Evolutionary conservation across 139 green algal species (phyloP), one percentile per base, ranked within the genome.

Genomic region (Coelastrella sp.): DNA sequence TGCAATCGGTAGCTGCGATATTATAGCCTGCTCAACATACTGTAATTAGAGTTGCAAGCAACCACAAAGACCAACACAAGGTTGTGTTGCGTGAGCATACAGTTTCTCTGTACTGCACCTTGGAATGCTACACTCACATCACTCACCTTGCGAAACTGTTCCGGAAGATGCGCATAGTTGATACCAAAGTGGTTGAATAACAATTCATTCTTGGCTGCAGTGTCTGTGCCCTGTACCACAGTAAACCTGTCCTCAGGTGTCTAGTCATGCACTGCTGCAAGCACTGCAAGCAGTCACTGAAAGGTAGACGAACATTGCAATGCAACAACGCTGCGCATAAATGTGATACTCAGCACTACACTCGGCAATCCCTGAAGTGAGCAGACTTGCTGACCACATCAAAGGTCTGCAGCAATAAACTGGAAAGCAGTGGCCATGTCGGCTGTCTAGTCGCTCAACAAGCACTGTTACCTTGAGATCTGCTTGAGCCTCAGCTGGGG

Each of bases 161-260:
- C 94, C 5, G 95, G 95, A 73, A 99, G 80, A 13, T 88, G 62
- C 27, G 90, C 94, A 86, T 99, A 99, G 86, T 99, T 99, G 75
- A 99, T 96, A 25, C 93, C 92, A 85, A 97, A 98, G 32, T 86
- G 64, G 8, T 43, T 81, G 83, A 95, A 99, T 53, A 99, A 74
- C 37, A 99, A 76, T 79, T 99, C 96, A 86, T 99, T 99, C 85
- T 99, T 99, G 25, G 89, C 83, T 1, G 85, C 91, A 15, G 93
- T 89, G 30, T 93, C 86, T 13, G 94, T 98, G 41, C 96, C 96
- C 92, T 97, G 88, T 60, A 92, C 3, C 41, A 13, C 45, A 57
- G 11, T 57, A 13, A 13, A 23, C 45, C 45, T 57, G 45, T 9
- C 45, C 45, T 57, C 59, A 67, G 7, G 59, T 66, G 27, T 35